A percentile compares a stretch with the other conserved stretches of the same genome.
phyloP scores from a whole-genome alignment of 1,139 yeast species.

The Saccharomycopsis hybrid region DNA sequence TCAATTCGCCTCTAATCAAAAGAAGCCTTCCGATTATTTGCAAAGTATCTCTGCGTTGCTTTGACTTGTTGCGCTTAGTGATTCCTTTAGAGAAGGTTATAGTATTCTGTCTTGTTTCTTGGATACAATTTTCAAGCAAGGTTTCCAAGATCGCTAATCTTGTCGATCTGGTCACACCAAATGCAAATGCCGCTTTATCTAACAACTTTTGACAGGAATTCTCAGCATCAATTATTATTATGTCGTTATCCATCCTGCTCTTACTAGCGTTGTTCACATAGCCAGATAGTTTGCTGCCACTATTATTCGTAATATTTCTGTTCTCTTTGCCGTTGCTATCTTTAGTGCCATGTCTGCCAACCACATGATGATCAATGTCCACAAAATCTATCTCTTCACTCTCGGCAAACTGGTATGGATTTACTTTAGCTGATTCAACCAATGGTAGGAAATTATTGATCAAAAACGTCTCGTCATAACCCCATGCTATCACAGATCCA shows the following conservation, averaged over 20 bases:
- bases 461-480: slow-evolving; percentile 45
- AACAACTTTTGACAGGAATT: slow-evolving; percentile 40
- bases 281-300: background rate
- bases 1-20: slow-evolving; percentile 71
- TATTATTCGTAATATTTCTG: background rate
- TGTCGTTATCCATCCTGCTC: slow-evolving; percentile 25
- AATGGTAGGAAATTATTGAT: slow-evolving; percentile 40
- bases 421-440: slow-evolving; percentile 41
- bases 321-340: too few relatives aligned
- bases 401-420: slow-evolving; percentile 49
- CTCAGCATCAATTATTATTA: slow-evolving; percentile 10
- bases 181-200: slow-evolving; percentile 84
- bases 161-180: slow-evolving; percentile 82
- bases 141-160: slow-evolving; percentile 73
- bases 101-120: slow-evolving; percentile 56
- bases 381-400: slow-evolving; percentile 84
- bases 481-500: slow-evolving; percentile 84
- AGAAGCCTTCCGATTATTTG: slow-evolving; percentile 68
- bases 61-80: slow-evolving; percentile 35
- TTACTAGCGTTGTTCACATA: slow-evolving; percentile 24
- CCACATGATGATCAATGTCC: slow-evolving; percentile 30
- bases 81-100: slow-evolving; percentile 46
- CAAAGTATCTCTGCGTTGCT: slow-evolving; percentile 58
- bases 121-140: slow-evolving; percentile 60
- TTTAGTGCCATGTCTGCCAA: too few relatives aligned